Percentiles rank a stretch among this genome's conserved stretches.
These are phyloP conservation scores for Leishmania major DNA, from an alignment of 208 protist genomes.

Conservation along the genomic window DNA sequence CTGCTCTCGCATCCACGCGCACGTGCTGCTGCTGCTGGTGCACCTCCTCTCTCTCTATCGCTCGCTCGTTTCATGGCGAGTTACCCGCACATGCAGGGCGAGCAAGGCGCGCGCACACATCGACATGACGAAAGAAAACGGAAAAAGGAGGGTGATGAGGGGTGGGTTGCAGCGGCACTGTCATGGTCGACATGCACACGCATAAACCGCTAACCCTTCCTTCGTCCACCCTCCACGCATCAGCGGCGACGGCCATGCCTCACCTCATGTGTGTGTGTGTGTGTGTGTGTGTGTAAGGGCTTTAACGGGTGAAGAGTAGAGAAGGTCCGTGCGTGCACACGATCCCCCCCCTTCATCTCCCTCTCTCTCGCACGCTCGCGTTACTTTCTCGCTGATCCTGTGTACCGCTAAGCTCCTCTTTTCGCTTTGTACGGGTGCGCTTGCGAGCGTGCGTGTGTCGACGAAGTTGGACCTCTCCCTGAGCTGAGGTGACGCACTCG, in stretches of 20 bases:
- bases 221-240: not conserved
- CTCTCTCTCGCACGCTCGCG: too few relatives aligned
- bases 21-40: not conserved
- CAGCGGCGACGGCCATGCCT: not conserved
- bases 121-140: not conserved
- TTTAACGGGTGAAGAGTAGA: not conserved
- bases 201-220: not conserved
- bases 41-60: not conserved
- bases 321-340: too few relatives aligned
- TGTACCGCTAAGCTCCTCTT: too few relatives aligned
- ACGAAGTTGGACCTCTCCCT: not conserved
- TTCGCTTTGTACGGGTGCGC: too few relatives aligned
- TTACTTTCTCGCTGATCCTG: too few relatives aligned
- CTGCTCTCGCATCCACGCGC: not conserved
- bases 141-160: not conserved
- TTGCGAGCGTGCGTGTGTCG: not conserved
- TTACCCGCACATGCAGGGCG: too few relatives aligned
- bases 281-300: not conserved
- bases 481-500: not conserved
- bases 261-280: not conserved
- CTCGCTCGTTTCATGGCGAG: too few relatives aligned
- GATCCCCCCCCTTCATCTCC: too few relatives aligned
- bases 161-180: not conserved
- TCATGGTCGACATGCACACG: not conserved
- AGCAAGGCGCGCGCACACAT: not conserved